These are phyloP conservation scores for Alternaria dauci DNA, from an alignment of 2,329 filamentous ascomycete species.

Conservation along the genomic window DNA sequence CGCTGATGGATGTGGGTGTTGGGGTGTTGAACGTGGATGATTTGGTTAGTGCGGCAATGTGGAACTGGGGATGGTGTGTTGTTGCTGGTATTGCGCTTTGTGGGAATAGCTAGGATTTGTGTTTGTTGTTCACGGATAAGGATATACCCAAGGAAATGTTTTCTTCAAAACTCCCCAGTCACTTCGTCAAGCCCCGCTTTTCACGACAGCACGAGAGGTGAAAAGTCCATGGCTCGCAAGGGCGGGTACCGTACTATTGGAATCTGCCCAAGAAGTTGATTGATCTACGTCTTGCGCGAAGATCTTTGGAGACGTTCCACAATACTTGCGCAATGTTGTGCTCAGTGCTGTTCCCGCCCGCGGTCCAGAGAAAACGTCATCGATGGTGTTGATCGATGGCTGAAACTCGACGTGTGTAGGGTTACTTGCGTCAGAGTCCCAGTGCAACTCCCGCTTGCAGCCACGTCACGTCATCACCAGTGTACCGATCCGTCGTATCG, in stretches of 20 bases:
- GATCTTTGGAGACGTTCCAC: not conserved
- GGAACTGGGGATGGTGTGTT: conserved; percentile 23
- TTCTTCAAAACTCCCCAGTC: not conserved
- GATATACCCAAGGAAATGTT: not conserved
- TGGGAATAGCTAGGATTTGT: conserved; percentile 25
- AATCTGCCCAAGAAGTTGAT: not conserved
- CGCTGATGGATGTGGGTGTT: conserved; percentile 24
- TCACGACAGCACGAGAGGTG: too few relatives aligned
- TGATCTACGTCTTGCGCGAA: not conserved
- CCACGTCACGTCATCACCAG: not conserved
- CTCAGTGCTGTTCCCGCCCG: conserved; percentile 3
- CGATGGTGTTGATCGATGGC: not conserved
- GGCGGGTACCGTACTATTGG: not conserved
- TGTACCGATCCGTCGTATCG: not conserved
- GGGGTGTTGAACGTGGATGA: conserved; percentile 35
- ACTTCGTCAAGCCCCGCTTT: too few relatives aligned
- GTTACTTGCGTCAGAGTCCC: not conserved
- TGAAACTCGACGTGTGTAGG: not conserved
- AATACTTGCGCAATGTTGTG: not conserved
- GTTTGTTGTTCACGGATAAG: not conserved
- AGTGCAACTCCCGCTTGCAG: not conserved
- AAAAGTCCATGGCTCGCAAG: too few relatives aligned
- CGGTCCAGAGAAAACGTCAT: not conserved
- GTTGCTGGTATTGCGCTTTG: conserved; percentile 37
- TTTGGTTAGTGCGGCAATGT: conserved; percentile 31